Evolutionary conservation across 176 grass and related monocot species (phyloP).

Genomic region (bread wheat (Triticum aestivum)): DNA sequence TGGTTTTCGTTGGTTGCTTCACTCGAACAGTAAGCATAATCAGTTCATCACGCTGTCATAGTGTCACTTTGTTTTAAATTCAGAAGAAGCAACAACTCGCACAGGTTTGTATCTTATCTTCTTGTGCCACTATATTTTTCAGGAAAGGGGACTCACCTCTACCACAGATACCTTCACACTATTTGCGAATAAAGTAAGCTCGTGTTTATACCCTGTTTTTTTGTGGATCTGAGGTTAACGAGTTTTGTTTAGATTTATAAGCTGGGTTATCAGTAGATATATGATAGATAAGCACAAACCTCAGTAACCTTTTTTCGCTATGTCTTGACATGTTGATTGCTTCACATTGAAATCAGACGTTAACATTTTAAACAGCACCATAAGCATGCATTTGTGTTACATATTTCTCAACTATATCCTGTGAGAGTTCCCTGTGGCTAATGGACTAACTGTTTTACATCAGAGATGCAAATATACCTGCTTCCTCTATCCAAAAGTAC

Average conservation of each 20-base stretch:
- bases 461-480: slow-evolving; percentile 74
- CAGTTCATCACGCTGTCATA: neutral
- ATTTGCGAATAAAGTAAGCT: slow-evolving; percentile 87
- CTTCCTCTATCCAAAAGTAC: slow-evolving; percentile 83
- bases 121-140: slow-evolving; percentile 33
- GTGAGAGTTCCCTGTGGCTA: slow-evolving; percentile 12
- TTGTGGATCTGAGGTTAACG: neutral
- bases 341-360: neutral
- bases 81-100: neutral
- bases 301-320: neutral
- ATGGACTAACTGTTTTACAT: neutral
- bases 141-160: slow-evolving; percentile 66
- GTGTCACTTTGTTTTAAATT: slow-evolving; percentile 6
- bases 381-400: neutral
- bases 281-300: neutral
- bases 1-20: slow-evolving; percentile 83
- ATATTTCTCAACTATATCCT: neutral
- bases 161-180: slow-evolving; percentile 58
- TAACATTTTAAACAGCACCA: neutral
- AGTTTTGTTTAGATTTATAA: slow-evolving; percentile 12
- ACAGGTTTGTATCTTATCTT: slow-evolving; percentile 34
- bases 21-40: slow-evolving; percentile 55
- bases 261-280: neutral
- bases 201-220: slow-evolving; percentile 12
- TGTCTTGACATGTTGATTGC: neutral